Evolutionary conservation across 495 filamentous ascomycete genomes (phyloP).

Genomic region (Penicillium samsonianum): DNA sequence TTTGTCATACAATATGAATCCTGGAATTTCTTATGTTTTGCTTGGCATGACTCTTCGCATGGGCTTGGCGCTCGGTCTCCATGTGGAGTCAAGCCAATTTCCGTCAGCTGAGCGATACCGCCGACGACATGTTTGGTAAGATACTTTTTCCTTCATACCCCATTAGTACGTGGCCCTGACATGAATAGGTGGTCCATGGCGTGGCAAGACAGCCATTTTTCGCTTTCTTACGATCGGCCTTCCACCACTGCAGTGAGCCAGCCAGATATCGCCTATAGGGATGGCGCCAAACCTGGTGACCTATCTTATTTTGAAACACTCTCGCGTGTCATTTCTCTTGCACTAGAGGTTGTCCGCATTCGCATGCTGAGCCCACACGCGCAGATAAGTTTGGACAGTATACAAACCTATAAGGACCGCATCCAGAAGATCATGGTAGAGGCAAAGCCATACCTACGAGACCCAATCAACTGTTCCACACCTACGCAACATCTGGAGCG

Average conservation of each 20-base stretch:
- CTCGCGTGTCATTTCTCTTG: constrained; percentile 53
- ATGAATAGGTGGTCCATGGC: constrained; percentile 56
- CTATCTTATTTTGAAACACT: constrained; percentile 56
- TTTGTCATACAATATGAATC: constrained; percentile 65
- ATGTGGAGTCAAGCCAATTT: constrained; percentile 53
- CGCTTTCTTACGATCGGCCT: constrained; percentile 59
- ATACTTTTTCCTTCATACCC: constrained; percentile 9
- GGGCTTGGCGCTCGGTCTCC: constrained; percentile 57
- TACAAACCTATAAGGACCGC: constrained; percentile 52
- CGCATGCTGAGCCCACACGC: constrained; percentile 51
- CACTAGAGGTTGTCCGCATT: constrained; percentile 57
- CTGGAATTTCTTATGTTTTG: constrained; percentile 60
- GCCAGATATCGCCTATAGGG: constrained; percentile 48
- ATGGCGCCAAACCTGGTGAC: constrained; percentile 42
- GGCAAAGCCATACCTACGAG: constrained; percentile 54
- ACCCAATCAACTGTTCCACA: constrained; percentile 48
- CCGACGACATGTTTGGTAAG: constrained; percentile 48
- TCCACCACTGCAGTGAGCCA: constrained; percentile 54
- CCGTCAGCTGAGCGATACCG: constrained; percentile 42
- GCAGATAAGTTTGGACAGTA: constrained; percentile 45
- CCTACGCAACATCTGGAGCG: constrained; percentile 55
- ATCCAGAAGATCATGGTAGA: constrained; percentile 54
- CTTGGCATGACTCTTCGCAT: constrained; percentile 60
- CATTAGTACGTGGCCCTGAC: neutral
- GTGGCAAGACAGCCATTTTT: constrained; percentile 64